Conservation (phyloP, 116 monocot genomes). For the Posidonia oceanica region DNA sequence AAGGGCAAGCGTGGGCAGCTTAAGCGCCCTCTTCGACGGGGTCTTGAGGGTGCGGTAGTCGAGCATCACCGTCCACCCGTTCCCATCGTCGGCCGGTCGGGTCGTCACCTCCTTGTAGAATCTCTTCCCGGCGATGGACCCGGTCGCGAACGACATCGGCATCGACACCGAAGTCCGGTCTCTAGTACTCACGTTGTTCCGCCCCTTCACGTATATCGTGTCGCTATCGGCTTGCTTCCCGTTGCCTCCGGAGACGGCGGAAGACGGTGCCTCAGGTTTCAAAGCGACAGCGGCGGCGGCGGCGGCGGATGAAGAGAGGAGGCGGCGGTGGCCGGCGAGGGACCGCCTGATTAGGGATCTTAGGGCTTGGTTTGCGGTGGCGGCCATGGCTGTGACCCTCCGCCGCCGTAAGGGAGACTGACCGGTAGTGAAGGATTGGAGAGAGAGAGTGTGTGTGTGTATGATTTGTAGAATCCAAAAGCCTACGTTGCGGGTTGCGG, state of each 20-base stretch:
- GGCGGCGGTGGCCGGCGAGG: background rate
- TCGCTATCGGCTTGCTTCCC: constrained; percentile 17
- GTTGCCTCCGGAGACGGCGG: background rate
- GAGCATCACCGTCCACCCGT: constrained; percentile 97
- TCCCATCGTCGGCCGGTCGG: constrained; percentile 67
- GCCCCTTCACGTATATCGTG: constrained; percentile 46
- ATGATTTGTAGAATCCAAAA: too few species aligned
- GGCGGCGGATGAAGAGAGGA: background rate
- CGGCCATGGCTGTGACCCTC: background rate
- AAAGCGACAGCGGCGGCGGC: too few species aligned
- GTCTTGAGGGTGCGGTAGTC: constrained; percentile 91
- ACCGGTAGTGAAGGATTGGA: background rate
- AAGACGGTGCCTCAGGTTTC: constrained; percentile 1
- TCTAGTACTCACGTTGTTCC: constrained; percentile 24
- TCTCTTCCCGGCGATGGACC: constrained; percentile 85
- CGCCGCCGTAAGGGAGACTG: background rate
- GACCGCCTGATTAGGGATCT: background rate
- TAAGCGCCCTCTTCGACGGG: constrained; percentile 68
- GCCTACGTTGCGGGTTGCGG: too few species aligned
- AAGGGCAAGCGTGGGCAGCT: constrained; percentile 67
- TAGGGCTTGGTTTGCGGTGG: background rate
- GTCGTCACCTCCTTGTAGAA: constrained; percentile 85
- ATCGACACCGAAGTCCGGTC: constrained; percentile 68
- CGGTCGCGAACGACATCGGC: constrained; percentile 89
- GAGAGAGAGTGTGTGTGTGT: too few species aligned